Percentiles rank a stretch among this genome's conserved stretches.
These are phyloP conservation scores for Cruciata laevipes DNA, from an alignment of 257 asterid genomes.

Conservation along the genomic window DNA sequence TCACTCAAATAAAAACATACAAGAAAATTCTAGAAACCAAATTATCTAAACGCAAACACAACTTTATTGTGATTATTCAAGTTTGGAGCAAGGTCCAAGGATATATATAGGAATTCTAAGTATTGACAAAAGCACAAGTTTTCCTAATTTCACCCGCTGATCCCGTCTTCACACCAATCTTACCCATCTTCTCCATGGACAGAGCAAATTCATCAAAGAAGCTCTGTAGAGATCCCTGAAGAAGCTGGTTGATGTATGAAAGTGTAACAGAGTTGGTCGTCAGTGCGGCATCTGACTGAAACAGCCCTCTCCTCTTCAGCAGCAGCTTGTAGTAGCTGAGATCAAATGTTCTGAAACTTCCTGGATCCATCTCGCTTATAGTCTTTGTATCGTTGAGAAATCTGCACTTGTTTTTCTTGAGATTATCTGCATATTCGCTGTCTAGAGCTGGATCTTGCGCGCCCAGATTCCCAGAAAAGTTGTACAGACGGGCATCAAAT, in stretches of 20 bases:
- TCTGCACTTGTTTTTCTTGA: constrained; percentile 41
- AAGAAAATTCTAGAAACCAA: background rate
- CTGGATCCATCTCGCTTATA: constrained; percentile 58
- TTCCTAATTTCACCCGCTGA: constrained; percentile 50
- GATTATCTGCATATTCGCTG: constrained; percentile 55
- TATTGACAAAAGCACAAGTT: constrained; percentile 40
- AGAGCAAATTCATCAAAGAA: constrained; percentile 44
- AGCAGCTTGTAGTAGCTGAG: constrained; percentile 51
- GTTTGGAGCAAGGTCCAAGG: background rate
- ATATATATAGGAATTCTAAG: background rate
- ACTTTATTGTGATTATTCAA: constrained; percentile 1
- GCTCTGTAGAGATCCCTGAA: constrained; percentile 18
- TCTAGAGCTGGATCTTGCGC: constrained; percentile 55
- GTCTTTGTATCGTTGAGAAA: constrained; percentile 29
- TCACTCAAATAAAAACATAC: background rate
- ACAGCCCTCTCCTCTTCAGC: constrained; percentile 58
- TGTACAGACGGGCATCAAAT: constrained; percentile 45
- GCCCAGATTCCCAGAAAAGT: constrained; percentile 50
- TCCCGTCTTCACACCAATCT: constrained; percentile 47
- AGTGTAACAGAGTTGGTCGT: constrained; percentile 5
- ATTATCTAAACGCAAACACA: background rate
- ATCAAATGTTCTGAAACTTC: constrained; percentile 64
- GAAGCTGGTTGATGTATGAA: constrained; percentile 4
- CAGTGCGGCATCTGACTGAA: constrained; percentile 52
- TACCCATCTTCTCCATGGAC: constrained; percentile 75